Percentiles rank a stretch among this genome's conserved stretches.
Conservation (phyloP, 1,284 basidiomycete genomes). For the Pascua sp. region DNA sequence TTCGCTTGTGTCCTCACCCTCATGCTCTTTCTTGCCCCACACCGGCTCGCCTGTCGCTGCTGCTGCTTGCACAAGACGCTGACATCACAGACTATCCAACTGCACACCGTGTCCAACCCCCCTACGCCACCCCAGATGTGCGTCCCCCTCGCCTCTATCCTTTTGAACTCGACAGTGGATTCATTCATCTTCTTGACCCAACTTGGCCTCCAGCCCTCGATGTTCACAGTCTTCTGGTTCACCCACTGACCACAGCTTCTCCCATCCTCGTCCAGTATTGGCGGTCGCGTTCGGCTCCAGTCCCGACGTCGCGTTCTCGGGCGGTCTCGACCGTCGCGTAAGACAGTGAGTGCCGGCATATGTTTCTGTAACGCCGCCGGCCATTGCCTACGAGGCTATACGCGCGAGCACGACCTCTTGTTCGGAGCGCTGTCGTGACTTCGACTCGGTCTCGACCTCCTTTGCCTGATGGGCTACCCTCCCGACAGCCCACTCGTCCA, state of each 20-base stretch:
- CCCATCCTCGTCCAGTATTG: conserved; percentile 47
- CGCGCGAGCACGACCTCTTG: not conserved
- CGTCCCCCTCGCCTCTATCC: conserved; percentile 5
- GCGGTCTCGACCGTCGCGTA: conserved; percentile 51
- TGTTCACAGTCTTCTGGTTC: not conserved
- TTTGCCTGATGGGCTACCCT: not conserved
- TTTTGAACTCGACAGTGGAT: no score
- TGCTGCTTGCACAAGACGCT: no score
- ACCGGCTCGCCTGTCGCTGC: no score
- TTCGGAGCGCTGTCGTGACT: not conserved
- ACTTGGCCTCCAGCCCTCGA: not conserved
- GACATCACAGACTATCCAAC: conserved; percentile 40
- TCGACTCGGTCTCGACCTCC: not conserved
- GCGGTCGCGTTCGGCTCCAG: conserved; percentile 48
- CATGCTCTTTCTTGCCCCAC: no score
- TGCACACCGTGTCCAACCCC: conserved; percentile 39
- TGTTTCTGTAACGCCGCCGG: not conserved
- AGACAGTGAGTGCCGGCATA: conserved; percentile 53
- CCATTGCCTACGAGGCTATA: not conserved
- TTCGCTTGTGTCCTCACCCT: not conserved
- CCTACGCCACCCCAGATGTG: conserved; percentile 37
- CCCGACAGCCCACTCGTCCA: no score
- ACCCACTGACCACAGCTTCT: conserved; percentile 23
- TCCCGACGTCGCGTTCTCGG: conserved; percentile 46
- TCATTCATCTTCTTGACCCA: no score